Evolutionary conservation across 495 filamentous ascomycete genomes (phyloP).

Genomic region (Penicillium daleae): DNA sequence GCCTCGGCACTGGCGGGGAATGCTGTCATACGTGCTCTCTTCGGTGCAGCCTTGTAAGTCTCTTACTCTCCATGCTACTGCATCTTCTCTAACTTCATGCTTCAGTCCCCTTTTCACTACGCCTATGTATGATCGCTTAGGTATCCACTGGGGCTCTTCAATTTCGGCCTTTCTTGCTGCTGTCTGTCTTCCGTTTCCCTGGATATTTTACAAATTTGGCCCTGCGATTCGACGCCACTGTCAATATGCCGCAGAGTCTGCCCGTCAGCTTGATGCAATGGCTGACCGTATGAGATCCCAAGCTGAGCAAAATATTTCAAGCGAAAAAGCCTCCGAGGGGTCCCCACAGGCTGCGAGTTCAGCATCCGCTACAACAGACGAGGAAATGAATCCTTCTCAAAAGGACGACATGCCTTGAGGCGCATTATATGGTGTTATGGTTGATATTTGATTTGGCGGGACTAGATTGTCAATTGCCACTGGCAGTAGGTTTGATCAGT

Average conservation of each 20-base stretch:
- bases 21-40: constrained; percentile 59
- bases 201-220: constrained; percentile 38
- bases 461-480: too few species aligned
- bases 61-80: background rate
- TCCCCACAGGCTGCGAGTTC: background rate
- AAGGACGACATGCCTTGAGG: background rate
- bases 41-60: constrained; percentile 64
- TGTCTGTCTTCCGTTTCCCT: constrained; percentile 70
- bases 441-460: background rate
- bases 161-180: constrained; percentile 71
- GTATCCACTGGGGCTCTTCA: constrained; percentile 72
- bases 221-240: background rate
- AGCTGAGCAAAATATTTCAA: background rate
- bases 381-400: background rate
- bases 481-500: background rate
- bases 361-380: background rate
- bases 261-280: background rate
- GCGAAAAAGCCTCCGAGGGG: background rate
- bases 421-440: background rate
- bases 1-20: constrained; percentile 73
- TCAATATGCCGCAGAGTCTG: background rate
- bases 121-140: constrained; percentile 67
- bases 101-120: constrained; percentile 66
- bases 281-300: background rate
- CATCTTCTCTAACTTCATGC: background rate